Conservation (phyloP, 2,329 filamentous ascomycete genomes). For the Tolypocladium sp. region DNA sequence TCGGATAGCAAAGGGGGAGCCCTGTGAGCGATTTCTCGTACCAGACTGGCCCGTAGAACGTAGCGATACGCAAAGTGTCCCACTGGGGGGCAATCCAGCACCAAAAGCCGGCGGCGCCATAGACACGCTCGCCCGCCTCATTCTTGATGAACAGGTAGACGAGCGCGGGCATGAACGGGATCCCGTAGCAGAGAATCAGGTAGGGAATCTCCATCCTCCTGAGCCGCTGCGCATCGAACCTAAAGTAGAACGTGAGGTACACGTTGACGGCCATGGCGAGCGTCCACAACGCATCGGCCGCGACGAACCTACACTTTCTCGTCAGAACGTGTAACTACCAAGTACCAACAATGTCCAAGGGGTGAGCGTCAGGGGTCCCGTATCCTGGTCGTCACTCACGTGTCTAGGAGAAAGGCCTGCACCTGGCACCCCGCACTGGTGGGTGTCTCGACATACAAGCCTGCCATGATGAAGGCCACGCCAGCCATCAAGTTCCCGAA, state of each 20-base stretch:
- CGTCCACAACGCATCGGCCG: constrained; percentile 70
- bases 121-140: constrained; percentile 44
- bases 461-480: no score
- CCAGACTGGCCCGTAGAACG: constrained; percentile 69
- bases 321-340: no score
- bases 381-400: no score
- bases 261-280: constrained; percentile 79
- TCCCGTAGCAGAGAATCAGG: constrained; percentile 58
- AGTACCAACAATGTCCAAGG: no score
- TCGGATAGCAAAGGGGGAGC: no score
- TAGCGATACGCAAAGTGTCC: constrained; percentile 62
- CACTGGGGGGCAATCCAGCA: constrained; percentile 65
- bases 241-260: constrained; percentile 70
- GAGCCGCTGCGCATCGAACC: constrained; percentile 56
- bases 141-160: constrained; percentile 56
- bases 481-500: constrained; percentile 74
- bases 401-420: constrained; percentile 70
- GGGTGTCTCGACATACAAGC: no score
- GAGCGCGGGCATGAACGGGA: constrained; percentile 62
- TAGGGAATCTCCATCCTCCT: constrained; percentile 64
- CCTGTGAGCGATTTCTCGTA: no score
- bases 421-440: constrained; percentile 65
- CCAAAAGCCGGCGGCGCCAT: constrained; percentile 70
- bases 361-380: no score
- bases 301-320: no score